Conservation (phyloP, 495 filamentous ascomycete species). For the Astrocystis sublimbata region DNA sequence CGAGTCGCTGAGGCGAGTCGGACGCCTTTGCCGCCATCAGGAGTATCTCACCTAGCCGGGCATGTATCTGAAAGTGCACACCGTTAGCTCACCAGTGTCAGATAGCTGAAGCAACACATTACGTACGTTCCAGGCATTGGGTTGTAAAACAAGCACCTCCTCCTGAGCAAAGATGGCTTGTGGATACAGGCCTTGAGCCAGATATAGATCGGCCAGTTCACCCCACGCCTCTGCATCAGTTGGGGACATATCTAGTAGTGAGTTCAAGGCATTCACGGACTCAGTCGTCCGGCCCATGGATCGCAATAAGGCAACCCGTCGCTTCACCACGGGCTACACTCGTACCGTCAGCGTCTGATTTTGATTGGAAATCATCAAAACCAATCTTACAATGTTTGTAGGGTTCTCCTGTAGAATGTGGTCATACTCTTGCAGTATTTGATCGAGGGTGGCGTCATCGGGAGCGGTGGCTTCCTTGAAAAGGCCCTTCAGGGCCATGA, state of each 20-base stretch:
- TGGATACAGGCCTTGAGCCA: conserved; percentile 68
- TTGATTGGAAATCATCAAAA: background rate
- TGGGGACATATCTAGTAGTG: conserved; percentile 77
- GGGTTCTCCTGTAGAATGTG: conserved; percentile 69
- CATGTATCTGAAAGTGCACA: conserved; percentile 66
- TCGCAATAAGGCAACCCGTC: conserved; percentile 76
- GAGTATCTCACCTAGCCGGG: conserved; percentile 78
- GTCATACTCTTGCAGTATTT: conserved; percentile 74
- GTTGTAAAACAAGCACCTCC: conserved; percentile 83
- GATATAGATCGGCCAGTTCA: conserved; percentile 84
- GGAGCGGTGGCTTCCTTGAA: conserved; percentile 82
- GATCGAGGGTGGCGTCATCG: conserved; percentile 61
- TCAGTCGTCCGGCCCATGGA: conserved; percentile 68
- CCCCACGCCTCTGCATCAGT: conserved; percentile 95
- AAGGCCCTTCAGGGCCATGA: conserved; percentile 79
- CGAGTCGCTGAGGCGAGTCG: conserved; percentile 53
- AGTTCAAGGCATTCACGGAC: conserved; percentile 70
- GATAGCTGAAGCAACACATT: background rate
- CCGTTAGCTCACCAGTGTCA: conserved; percentile 26
- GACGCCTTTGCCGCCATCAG: conserved; percentile 63
- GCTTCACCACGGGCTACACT: conserved; percentile 77
- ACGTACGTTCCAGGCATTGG: conserved; percentile 92
- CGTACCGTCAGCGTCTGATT: conserved; percentile 21
- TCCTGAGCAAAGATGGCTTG: conserved; percentile 90
- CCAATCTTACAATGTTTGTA: conserved; percentile 70